Conservation (phyloP, 345 rosid genomes). For the Trapa bicornis region DNA sequence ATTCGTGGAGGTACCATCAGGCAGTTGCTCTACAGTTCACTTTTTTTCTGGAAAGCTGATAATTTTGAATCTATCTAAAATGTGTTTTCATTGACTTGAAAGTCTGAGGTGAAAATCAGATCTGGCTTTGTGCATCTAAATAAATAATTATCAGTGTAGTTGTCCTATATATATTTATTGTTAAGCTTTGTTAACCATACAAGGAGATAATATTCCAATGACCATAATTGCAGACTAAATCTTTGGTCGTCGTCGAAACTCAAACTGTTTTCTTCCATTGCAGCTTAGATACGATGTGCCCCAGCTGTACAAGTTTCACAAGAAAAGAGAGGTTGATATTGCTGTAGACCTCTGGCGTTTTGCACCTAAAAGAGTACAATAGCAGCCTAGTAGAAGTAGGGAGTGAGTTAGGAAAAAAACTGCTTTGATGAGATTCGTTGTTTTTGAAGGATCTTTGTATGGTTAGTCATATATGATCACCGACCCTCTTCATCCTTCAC, state of each 20-base stretch:
- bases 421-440: neutral
- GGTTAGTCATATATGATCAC: too few species aligned
- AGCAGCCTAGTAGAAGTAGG: neutral
- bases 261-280: neutral
- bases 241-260: neutral
- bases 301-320: slow-evolving; percentile 75
- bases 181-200: neutral
- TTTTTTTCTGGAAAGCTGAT: neutral
- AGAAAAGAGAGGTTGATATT: slow-evolving; percentile 71
- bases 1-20: neutral
- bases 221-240: neutral
- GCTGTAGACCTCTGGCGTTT: slow-evolving; percentile 97
- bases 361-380: slow-evolving; percentile 31
- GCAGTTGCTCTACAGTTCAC: neutral
- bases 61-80: neutral
- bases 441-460: neutral
- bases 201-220: neutral
- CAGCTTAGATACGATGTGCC: slow-evolving; percentile 83
- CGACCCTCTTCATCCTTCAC: too few species aligned
- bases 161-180: neutral
- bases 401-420: neutral
- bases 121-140: too few species aligned
- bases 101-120: neutral
- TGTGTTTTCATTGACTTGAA: neutral
- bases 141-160: too few species aligned